Evolutionary conservation across 768 basidiomycete species (phyloP).

Genomic region (Cystobasidiopsis lactophilus): DNA sequence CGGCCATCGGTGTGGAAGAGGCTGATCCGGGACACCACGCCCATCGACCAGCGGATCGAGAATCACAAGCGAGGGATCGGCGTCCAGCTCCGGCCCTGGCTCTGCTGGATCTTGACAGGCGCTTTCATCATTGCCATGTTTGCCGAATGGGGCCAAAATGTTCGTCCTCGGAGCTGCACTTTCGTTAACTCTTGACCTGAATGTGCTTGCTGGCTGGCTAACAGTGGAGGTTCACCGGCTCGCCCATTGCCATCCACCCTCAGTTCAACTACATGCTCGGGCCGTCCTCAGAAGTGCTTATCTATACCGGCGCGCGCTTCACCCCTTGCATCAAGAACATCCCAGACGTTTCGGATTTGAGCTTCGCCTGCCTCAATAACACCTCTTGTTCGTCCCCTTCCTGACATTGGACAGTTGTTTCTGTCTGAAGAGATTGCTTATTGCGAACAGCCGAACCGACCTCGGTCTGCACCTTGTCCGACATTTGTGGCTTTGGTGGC

Average conservation of each 20-base stretch:
- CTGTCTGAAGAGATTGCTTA: background rate
- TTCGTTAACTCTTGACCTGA: background rate
- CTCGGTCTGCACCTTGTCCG: slow-evolving; percentile 47
- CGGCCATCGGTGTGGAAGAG: slow-evolving; percentile 10
- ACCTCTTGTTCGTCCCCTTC: background rate
- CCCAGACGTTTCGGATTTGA: slow-evolving; percentile 34
- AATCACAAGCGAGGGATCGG: slow-evolving; percentile 68
- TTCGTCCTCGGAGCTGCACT: slow-evolving; percentile 24
- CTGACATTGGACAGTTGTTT: background rate
- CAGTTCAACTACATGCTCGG: slow-evolving; percentile 75
- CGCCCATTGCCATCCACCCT: background rate
- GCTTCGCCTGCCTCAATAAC: slow-evolving; percentile 33
- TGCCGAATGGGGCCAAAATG: slow-evolving; percentile 21
- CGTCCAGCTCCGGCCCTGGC: slow-evolving; percentile 53
- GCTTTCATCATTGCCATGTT: slow-evolving; percentile 9
- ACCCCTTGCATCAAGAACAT: slow-evolving; percentile 77
- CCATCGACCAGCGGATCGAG: slow-evolving; percentile 52
- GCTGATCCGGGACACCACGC: slow-evolving; percentile 19
- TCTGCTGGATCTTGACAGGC: slow-evolving; percentile 35
- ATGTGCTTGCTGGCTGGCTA: background rate
- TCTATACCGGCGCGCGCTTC: slow-evolving; percentile 74
- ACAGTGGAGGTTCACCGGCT: slow-evolving; percentile 18
- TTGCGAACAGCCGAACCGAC: slow-evolving; percentile 31
- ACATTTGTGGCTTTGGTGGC: slow-evolving; percentile 76
- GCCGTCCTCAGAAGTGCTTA: slow-evolving; percentile 59